phyloP scores from a whole-genome alignment of 352 stramenopile species.

The Phytophthora meadii region DNA sequence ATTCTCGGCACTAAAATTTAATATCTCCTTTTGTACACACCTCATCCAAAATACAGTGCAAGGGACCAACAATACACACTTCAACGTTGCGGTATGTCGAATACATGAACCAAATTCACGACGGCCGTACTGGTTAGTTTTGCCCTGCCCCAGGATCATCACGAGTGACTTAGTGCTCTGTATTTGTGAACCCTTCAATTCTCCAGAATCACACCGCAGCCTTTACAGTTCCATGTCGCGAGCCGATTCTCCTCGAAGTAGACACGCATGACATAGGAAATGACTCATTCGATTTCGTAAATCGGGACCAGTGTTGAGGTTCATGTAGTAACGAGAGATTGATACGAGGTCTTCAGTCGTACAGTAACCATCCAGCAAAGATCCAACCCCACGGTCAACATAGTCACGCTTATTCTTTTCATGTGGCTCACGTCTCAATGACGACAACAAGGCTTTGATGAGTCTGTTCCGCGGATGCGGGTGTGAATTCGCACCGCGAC shows the following conservation, averaged over 20 bases:
- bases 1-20: background rate
- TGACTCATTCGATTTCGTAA: background rate
- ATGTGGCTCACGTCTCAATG: too few relatives aligned
- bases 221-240: background rate
- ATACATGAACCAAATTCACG: background rate
- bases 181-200: background rate
- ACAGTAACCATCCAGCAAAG: too few relatives aligned
- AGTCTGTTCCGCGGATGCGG: too few relatives aligned
- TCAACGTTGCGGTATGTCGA: slow-evolving; percentile 5
- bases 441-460: too few relatives aligned
- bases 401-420: too few relatives aligned
- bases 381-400: too few relatives aligned
- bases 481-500: too few relatives aligned
- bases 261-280: background rate
- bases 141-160: background rate
- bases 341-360: too few relatives aligned
- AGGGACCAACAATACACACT: too few relatives aligned
- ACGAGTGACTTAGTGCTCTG: background rate
- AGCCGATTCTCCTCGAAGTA: background rate
- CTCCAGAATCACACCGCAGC: background rate
- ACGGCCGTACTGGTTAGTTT: background rate
- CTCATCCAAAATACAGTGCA: slow-evolving; percentile 8
- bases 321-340: too few relatives aligned
- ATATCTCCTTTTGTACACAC: background rate
- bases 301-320: background rate